Conservation (phyloP, 2,329 filamentous ascomycete species). For the Elsinoe fawcettii region DNA sequence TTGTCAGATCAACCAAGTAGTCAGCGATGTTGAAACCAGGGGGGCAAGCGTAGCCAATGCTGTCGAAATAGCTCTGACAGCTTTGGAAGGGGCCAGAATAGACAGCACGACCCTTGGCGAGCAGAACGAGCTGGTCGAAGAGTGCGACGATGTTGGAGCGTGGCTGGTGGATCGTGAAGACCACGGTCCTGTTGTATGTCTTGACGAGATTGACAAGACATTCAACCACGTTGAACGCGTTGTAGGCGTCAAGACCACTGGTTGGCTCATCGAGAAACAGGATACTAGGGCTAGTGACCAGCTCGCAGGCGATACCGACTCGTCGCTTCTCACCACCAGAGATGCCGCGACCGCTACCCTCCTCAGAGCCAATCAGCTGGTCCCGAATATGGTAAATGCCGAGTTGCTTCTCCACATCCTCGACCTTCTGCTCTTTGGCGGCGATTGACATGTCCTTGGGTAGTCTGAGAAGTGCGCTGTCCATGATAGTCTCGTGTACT, state of each 20-base stretch:
- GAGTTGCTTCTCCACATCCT: slow-evolving; percentile 90
- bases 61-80: slow-evolving; percentile 89
- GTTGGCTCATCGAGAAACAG: slow-evolving; percentile 96
- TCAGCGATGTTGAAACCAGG: slow-evolving; percentile 98
- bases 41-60: slow-evolving; percentile 84
- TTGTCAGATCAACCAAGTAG: slow-evolving; percentile 92
- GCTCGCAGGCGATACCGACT: slow-evolving; percentile 93
- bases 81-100: slow-evolving; percentile 85
- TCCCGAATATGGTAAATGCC: slow-evolving; percentile 92
- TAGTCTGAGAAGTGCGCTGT: slow-evolving; percentile 83
- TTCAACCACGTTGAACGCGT: slow-evolving; percentile 96
- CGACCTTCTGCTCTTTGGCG: slow-evolving; percentile 84
- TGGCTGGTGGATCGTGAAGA: slow-evolving; percentile 97
- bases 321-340: slow-evolving; percentile 94
- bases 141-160: slow-evolving; percentile 96
- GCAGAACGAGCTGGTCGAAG: slow-evolving; percentile 85
- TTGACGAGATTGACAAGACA: slow-evolving; percentile 91
- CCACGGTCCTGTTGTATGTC: slow-evolving; percentile 91
- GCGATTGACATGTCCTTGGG: slow-evolving; percentile 80
- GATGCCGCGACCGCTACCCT: slow-evolving; percentile 87
- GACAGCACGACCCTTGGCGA: slow-evolving; percentile 82
- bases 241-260: slow-evolving; percentile 90
- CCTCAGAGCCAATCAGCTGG: slow-evolving; percentile 91
- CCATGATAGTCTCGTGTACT: slow-evolving; percentile 95
- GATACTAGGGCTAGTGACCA: slow-evolving; percentile 95